Base-by-base conservation (phyloP, 2,329 filamentous ascomycete species). In the Massarina eburnea region DNA sequence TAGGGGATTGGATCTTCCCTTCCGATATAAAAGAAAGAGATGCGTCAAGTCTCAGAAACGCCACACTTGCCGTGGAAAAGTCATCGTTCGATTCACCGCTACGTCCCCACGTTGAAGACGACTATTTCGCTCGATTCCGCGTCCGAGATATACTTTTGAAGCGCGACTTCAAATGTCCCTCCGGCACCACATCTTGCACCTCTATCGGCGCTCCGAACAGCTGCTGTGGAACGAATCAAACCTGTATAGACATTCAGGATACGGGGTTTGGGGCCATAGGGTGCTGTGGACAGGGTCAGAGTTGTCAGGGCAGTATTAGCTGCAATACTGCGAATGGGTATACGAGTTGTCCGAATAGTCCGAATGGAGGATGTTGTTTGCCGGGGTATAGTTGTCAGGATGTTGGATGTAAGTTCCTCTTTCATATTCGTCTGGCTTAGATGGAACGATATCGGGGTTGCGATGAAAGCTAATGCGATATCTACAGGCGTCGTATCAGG, bases 321-420 rank as follows among this genome's bases (percentile, higher is more conserved):
- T 91, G 88, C 53, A 69, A 78, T 50, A 72, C 66, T 2, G 75
- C 76, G 2, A 71, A 74, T 3, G 84, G 80, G 32, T 83, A 86
- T 48, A 80, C 80, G 9, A 80, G 81, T 39, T 92, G 88, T 62
- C 76, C 83, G 0, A 76, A 80, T 7, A 77, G 78, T 26, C 66
- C 84, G 0, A 88, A 87, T 3, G 88, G 87, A 12, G 88, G 88
- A 2, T 92, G 88, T 62, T 92, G 88, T 64, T 82, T 91, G 9
- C 76, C 83, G 0, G 86, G 86, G 4, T 91, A 82, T 59, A 75
- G 80, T 1, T 92, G 88, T 58, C 75, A 81, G 46, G 84, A 84
- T 15, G 73, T 84, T 45, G 88, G 88, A 19, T 92, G 88, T 84
- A 72, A 79, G 76, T 79, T 3, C 18, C n/a, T 12, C 1, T 22